phyloP scores from a whole-genome alignment of 495 filamentous ascomycete genomes.

The Penicillium fimorum region DNA sequence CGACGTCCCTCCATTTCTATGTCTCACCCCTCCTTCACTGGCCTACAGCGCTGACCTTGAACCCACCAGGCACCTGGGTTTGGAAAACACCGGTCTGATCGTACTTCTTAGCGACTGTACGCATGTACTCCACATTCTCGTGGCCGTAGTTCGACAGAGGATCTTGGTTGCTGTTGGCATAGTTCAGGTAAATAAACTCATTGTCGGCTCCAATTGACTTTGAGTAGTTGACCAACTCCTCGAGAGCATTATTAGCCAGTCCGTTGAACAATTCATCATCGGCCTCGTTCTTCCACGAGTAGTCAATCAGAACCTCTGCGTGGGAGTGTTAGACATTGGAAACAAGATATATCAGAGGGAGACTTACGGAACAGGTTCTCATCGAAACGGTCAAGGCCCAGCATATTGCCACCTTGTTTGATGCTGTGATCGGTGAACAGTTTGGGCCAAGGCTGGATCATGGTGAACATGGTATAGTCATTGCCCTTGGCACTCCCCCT shows the following conservation, averaged over 20 bases:
- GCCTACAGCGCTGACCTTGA: conserved; percentile 20
- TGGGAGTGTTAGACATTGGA: not conserved
- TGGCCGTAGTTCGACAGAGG: conserved; percentile 45
- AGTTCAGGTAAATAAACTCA: conserved; percentile 33
- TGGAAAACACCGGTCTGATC: conserved; percentile 50
- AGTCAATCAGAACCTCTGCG: conserved; percentile 24
- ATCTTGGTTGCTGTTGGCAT: conserved; percentile 43
- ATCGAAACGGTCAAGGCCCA: conserved; percentile 27
- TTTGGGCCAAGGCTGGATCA: conserved; percentile 27
- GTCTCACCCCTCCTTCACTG: too few species aligned
- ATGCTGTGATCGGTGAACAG: conserved; percentile 17
- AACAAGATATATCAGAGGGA: not conserved
- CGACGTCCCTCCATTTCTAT: too few species aligned
- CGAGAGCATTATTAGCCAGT: conserved; percentile 11
- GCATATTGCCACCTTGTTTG: conserved; percentile 24
- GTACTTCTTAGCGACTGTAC: conserved; percentile 38
- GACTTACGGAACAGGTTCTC: conserved; percentile 23
- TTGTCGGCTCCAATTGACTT: conserved; percentile 23
- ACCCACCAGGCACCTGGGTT: conserved; percentile 34
- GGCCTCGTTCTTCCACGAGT: conserved; percentile 21
- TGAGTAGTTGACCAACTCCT: conserved; percentile 23
- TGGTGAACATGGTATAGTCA: conserved; percentile 16
- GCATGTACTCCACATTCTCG: conserved; percentile 36
- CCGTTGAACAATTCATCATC: conserved; percentile 22
- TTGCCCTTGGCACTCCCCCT: conserved; percentile 11